Evolutionary conservation across 768 basidiomycete species (phyloP), one percentile per base, ranked within the genome.

Genomic region (Ramaria rubella): DNA sequence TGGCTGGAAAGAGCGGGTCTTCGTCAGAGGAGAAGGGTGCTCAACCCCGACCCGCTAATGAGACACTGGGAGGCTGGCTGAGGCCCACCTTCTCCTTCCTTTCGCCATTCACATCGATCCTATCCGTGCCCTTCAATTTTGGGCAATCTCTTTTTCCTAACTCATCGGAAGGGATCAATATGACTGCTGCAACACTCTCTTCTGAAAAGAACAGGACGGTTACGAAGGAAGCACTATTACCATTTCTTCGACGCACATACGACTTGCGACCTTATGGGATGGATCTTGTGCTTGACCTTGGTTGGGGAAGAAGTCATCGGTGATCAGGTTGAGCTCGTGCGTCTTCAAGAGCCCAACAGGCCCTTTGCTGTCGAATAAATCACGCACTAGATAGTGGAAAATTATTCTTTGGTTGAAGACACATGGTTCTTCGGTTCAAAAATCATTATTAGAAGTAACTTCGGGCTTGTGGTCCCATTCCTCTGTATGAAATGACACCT

Each of bases 181-280:
- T n/a, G n/a, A n/a, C n/a, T n/a, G n/a, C n/a, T n/a, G n/a, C n/a
- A n/a, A n/a, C n/a, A n/a, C n/a, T n/a, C n/a, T n/a, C n/a, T n/a
- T n/a, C n/a, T n/a, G n/a, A n/a, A n/a, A n/a, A n/a, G n/a, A 33
- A 21, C 33, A 15, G 34, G 24, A 51, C 33, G 23, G 46, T 21
- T 48, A 26, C 24, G 12, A 26, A 48, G 2, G 24, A 48, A 36
- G 30, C 2, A 17, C 6, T 19, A 21, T 27, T 24, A 40, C 21
- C 23, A 24, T 45, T 60, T 60, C 72, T 46, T 73, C 79, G 40
- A 69, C 61, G 73, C 61, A 81, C 87, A 65, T 83, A 87, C 62
- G 89, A 92, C 66, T 68, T 93, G 59, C 80, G 83, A 26, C 77
- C 78, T 11, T 82, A 85, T 68, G 90, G 90, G 8, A 72, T 93